phyloP scores from a whole-genome alignment of 139 green algal species.

The Edaphochlamys debaryana region DNA sequence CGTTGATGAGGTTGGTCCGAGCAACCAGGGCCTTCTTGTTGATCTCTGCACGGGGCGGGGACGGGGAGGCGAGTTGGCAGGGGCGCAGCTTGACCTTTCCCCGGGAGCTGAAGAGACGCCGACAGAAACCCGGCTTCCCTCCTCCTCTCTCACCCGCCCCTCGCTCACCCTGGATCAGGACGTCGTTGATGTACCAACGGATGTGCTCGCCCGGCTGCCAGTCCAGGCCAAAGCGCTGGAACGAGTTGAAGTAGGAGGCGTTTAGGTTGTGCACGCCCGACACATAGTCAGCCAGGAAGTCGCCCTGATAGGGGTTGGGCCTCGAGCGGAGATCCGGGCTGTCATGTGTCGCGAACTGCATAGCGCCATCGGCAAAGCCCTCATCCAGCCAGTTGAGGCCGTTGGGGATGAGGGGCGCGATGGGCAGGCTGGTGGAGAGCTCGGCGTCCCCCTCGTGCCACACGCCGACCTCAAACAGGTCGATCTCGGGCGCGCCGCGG shows the following conservation, averaged over 20 bases:
- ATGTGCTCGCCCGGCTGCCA: slow-evolving; percentile 7
- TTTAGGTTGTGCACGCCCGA: no score
- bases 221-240: slow-evolving; percentile 44
- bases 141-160: slow-evolving; percentile 57
- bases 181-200: no score
- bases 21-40: not conserved
- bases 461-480: slow-evolving; percentile 62
- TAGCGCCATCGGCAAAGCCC: no score
- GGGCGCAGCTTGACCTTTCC: no score
- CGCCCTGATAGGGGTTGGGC: no score
- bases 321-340: no score
- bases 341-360: slow-evolving; percentile 1
- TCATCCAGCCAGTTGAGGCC: no score
- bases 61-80: no score
- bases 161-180: slow-evolving; percentile 73
- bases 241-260: slow-evolving; percentile 40
- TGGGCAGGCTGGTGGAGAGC: slow-evolving; percentile 62
- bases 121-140: no score
- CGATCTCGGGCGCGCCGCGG: slow-evolving; percentile 61
- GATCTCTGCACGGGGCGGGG: slow-evolving; percentile 1
- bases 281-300: no score
- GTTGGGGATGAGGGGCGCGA: slow-evolving; percentile 62
- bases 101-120: no score
- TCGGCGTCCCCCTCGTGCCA: not conserved
- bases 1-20: not conserved